phyloP scores from a whole-genome alignment of 2,329 filamentous ascomycete genomes.

The Teratosphaeria nubilosa region DNA sequence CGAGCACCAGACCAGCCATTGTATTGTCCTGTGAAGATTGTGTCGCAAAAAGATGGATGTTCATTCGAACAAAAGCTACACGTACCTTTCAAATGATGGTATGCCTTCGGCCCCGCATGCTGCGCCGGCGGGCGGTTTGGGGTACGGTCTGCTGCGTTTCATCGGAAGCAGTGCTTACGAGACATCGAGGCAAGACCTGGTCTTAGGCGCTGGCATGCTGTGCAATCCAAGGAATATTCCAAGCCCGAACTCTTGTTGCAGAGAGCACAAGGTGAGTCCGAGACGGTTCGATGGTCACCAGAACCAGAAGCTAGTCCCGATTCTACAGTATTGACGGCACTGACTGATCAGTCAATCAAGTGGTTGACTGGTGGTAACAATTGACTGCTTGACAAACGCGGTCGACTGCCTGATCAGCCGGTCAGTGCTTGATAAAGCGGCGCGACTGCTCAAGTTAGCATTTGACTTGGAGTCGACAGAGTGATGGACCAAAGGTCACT shows the following conservation, averaged over 20 bases:
- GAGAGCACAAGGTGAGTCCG: neutral
- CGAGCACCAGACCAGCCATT: constrained; percentile 14
- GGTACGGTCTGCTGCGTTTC: neutral
- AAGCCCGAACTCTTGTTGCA: neutral
- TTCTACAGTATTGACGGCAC: neutral
- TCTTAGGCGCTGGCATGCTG: neutral
- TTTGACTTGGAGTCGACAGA: no score
- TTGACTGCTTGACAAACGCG: no score
- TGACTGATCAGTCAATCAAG: no score
- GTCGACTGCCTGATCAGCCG: no score
- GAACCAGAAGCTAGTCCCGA: neutral
- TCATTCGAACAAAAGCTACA: neutral
- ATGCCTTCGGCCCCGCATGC: neutral
- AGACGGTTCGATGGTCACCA: neutral
- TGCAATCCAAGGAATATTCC: neutral
- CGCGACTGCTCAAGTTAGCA: no score
- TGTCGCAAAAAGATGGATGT: neutral
- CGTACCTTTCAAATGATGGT: neutral
- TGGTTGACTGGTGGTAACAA: no score
- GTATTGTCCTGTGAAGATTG: neutral
- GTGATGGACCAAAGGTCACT: no score
- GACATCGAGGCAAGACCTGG: neutral
- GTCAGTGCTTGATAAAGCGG: no score
- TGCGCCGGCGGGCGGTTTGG: no score
- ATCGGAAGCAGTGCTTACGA: neutral